phyloP scores from a whole-genome alignment of 495 filamentous ascomycete genomes.

The Aspergillus conjunctus region DNA sequence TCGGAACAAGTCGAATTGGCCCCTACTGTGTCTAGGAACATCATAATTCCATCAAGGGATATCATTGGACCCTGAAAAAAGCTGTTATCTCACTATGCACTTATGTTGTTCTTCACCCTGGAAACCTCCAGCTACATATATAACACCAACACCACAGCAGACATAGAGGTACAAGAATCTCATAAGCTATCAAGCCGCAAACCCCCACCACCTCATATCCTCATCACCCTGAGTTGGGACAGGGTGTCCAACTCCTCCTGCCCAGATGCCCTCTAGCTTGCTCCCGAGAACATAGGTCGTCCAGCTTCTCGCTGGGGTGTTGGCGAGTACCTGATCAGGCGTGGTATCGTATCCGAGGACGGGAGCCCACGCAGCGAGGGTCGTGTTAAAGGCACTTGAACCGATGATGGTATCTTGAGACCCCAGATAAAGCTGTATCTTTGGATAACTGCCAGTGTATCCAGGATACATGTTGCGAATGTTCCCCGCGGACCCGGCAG shows the following conservation, averaged over 20 bases:
- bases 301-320: conserved; percentile 1
- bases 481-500: conserved; percentile 8
- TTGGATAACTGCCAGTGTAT: conserved; percentile 11
- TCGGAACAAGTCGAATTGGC: no score
- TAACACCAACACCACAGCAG: no score
- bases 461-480: conserved; percentile 13
- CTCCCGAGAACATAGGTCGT: conserved; percentile 16
- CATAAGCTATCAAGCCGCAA: no score
- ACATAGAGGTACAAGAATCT: no score
- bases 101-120: no score
- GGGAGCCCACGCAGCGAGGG: conserved; percentile 11
- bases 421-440: conserved; percentile 15
- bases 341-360: conserved; percentile 10
- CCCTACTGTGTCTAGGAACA: no score
- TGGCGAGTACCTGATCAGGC: conserved; percentile 3
- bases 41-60: no score
- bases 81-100: no score
- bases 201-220: conserved; percentile 17
- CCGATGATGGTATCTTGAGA: conserved; percentile 19
- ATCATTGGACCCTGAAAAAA: no score
- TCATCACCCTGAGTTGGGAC: conserved; percentile 4
- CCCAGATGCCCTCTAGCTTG: conserved; percentile 11
- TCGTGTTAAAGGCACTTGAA: conserved; percentile 14
- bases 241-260: conserved; percentile 9
- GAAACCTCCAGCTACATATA: no score